Percentiles rank a stretch among this genome's conserved stretches.
Evolutionary conservation across 352 stramenopile species (phyloP).

Genomic region (Aphanomyces euteiches): DNA sequence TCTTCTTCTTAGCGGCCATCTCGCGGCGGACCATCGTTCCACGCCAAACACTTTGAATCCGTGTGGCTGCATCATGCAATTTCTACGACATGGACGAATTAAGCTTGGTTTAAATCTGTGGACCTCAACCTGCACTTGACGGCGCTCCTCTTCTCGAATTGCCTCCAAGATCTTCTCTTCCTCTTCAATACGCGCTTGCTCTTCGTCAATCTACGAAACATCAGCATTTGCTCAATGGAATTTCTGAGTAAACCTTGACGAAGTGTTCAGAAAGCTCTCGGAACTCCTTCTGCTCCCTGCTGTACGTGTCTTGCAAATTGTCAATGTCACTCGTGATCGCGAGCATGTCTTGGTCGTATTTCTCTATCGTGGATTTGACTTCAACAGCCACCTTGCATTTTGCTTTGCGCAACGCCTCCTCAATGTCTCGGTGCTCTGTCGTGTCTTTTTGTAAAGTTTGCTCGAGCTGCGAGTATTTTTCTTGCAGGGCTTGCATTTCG

Average conservation of each 20-base stretch:
- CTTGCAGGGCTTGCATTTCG: conserved; percentile 67
- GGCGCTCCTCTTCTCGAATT: conserved; percentile 61
- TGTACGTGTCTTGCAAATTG: conserved; percentile 42
- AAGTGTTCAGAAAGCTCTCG: conserved; percentile 80
- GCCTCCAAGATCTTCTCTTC: conserved; percentile 72
- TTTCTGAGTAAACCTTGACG: conserved; percentile 49
- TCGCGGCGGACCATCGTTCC: conserved; percentile 59
- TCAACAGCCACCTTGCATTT: conserved; percentile 79
- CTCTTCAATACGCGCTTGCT: conserved; percentile 77
- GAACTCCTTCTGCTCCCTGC: conserved; percentile 52
- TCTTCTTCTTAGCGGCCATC: conserved; percentile 80
- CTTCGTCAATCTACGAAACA: conserved; percentile 60
- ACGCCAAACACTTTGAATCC: conserved; percentile 81
- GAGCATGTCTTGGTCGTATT: conserved; percentile 75
- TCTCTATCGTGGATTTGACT: conserved; percentile 62
- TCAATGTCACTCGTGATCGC: conserved; percentile 54
- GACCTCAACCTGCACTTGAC: conserved; percentile 62
- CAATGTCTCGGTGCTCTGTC: conserved; percentile 78
- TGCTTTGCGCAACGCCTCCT: conserved; percentile 72
- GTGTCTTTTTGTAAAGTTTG: conserved; percentile 60
- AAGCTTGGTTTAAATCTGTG: conserved; percentile 6
- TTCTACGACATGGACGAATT: conserved; percentile 37
- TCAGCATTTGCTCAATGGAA: neutral
- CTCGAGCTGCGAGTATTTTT: conserved; percentile 54
- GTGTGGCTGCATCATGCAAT: conserved; percentile 62